Conservation (phyloP, 192 early-diverging fungal genomes). For the Backusella westeae region DNA sequence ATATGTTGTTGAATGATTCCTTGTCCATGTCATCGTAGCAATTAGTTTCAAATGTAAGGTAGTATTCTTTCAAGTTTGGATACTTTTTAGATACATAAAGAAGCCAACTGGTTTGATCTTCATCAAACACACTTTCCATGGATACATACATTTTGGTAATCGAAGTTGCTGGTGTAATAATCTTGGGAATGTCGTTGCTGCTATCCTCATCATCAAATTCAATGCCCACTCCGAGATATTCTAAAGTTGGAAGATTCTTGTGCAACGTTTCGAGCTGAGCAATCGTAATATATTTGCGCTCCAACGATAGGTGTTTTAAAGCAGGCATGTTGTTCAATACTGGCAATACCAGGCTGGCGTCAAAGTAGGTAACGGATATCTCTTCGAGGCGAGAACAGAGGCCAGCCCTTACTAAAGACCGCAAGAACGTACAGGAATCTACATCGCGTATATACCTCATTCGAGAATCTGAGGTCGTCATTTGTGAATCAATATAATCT, state of each 20-base stretch:
- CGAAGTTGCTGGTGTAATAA: background rate
- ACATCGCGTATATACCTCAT: background rate
- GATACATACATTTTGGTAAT: background rate
- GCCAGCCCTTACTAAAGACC: background rate
- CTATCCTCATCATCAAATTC: background rate
- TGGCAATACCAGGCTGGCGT: background rate
- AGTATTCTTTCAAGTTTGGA: background rate
- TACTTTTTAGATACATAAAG: background rate
- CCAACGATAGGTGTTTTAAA: background rate
- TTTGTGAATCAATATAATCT: background rate
- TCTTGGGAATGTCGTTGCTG: background rate
- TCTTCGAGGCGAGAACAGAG: background rate
- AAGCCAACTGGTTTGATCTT: background rate
- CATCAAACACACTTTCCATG: background rate
- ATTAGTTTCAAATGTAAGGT: background rate
- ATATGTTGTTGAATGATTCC: background rate
- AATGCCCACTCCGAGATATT: background rate
- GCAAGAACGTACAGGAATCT: background rate
- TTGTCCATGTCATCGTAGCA: background rate
- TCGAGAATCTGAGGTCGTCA: background rate
- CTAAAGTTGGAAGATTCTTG: background rate
- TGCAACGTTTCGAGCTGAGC: background rate
- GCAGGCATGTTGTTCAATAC: background rate
- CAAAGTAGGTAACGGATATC: background rate
- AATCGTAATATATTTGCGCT: background rate